Conservation (phyloP, 306 rosid species). For the Betula pendula region DNA sequence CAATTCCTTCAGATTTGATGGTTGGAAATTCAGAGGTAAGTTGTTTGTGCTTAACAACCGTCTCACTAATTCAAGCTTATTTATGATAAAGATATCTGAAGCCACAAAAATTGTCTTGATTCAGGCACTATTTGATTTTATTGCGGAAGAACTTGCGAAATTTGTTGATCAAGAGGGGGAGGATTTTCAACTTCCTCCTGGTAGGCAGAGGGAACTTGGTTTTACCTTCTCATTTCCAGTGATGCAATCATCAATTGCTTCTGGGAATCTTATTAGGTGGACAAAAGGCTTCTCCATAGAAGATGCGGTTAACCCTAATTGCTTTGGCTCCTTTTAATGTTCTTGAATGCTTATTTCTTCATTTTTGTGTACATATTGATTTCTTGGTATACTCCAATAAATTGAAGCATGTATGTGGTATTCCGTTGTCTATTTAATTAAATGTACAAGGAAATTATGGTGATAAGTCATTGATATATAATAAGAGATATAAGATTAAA, state of each 20-base stretch:
- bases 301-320: slow-evolving; percentile 51
- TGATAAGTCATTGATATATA: no score
- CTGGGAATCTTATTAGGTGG: slow-evolving; percentile 91
- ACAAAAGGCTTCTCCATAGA: slow-evolving; percentile 88
- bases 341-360: neutral
- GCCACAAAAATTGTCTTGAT: neutral
- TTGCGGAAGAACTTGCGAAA: slow-evolving; percentile 70
- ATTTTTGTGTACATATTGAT: neutral
- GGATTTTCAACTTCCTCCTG: slow-evolving; percentile 70
- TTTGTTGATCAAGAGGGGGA: slow-evolving; percentile 82
- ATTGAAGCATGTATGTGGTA: no score
- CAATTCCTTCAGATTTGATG: slow-evolving; percentile 95
- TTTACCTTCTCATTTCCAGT: slow-evolving; percentile 98
- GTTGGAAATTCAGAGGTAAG: slow-evolving; percentile 76
- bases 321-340: slow-evolving; percentile 26
- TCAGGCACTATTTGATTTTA: slow-evolving; percentile 87
- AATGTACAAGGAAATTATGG: no score
- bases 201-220: slow-evolving; percentile 93
- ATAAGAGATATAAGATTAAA: no score
- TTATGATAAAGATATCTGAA: slow-evolving; percentile 12
- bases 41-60: neutral
- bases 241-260: slow-evolving; percentile 77
- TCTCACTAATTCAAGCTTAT: slow-evolving; percentile 23
- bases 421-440: no score
- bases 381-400: slow-evolving; percentile 4